Conservation (phyloP, 495 filamentous ascomycete species). For the Aspergillus carlsbadensis region DNA sequence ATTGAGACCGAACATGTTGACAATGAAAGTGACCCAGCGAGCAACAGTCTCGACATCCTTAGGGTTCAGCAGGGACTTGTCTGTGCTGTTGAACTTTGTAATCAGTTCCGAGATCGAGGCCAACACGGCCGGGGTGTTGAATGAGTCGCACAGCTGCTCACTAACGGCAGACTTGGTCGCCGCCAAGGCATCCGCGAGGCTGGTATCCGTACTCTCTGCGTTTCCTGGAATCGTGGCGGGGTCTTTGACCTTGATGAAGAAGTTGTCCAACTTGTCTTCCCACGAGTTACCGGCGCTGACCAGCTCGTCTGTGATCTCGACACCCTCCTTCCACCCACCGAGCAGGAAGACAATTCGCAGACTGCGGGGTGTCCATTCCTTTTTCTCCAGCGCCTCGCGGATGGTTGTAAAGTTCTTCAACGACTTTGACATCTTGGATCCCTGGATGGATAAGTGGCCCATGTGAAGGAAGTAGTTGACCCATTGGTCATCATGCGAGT, state of each 20-base stretch:
- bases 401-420: conserved; percentile 99
- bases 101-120: conserved; percentile 71
- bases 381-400: conserved; percentile 69
- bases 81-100: conserved; percentile 64
- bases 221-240: conserved; percentile 38
- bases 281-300: conserved; percentile 69
- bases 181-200: conserved; percentile 49
- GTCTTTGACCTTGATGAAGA: conserved; percentile 75
- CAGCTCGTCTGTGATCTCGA: conserved; percentile 87
- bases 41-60: conserved; percentile 60
- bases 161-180: conserved; percentile 64
- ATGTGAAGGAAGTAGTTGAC: conserved; percentile 97
- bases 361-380: conserved; percentile 77
- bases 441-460: conserved; percentile 87
- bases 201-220: conserved; percentile 28
- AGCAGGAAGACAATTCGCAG: conserved; percentile 87
- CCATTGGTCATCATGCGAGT: conserved; percentile 63
- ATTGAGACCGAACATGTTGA: conserved; percentile 84
- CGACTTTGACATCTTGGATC: conserved; percentile 92
- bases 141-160: conserved; percentile 76
- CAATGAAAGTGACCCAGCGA: conserved; percentile 79
- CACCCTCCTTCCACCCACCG: conserved; percentile 83
- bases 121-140: conserved; percentile 83
- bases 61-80: conserved; percentile 57
- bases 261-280: conserved; percentile 85